These are phyloP conservation scores for Diplodia corticola DNA, from an alignment of 2,329 filamentous ascomycete species.

Conservation along the genomic window DNA sequence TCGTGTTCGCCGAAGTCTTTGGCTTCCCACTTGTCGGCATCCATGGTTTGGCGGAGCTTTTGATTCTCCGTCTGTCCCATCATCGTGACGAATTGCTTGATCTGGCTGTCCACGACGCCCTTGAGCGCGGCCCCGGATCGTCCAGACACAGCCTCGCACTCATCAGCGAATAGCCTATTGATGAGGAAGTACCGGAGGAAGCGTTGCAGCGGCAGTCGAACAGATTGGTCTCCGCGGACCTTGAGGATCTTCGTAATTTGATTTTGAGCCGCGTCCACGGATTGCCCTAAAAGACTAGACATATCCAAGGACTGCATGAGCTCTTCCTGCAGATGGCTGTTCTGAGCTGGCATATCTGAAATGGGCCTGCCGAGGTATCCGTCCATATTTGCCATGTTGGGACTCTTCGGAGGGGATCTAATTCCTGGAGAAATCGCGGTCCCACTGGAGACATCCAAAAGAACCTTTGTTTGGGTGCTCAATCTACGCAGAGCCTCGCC, in stretches of 20 bases:
- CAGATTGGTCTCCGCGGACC: conserved; percentile 73
- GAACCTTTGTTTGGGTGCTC: conserved; percentile 86
- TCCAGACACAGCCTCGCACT: conserved; percentile 82
- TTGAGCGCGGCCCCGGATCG: conserved; percentile 74
- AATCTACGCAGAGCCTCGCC: conserved; percentile 83
- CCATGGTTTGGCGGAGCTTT: conserved; percentile 72
- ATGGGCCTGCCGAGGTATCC: conserved; percentile 35
- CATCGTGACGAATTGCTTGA: conserved; percentile 73
- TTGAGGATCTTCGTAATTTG: conserved; percentile 74
- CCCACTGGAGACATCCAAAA: conserved; percentile 89
- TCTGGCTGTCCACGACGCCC: conserved; percentile 77
- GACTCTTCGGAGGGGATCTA: conserved; percentile 52
- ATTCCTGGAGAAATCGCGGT: conserved; percentile 53
- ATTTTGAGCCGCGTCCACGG: conserved; percentile 74
- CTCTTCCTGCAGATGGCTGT: conserved; percentile 62
- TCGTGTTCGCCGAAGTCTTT: conserved; percentile 71
- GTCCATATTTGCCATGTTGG: conserved; percentile 45
- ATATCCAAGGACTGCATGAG: conserved; percentile 75
- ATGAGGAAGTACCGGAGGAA: conserved; percentile 82
- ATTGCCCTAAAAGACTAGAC: conserved; percentile 74
- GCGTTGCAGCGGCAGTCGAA: conserved; percentile 64
- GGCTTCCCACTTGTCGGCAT: conserved; percentile 76
- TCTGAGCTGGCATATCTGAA: conserved; percentile 25
- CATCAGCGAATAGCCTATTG: conserved; percentile 79
- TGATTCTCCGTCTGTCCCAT: conserved; percentile 73